A percentile compares a stretch with the other conserved stretches of the same genome.
Conservation (phyloP, 2,329 filamentous ascomycete genomes). For the Simplicillium sp. region DNA sequence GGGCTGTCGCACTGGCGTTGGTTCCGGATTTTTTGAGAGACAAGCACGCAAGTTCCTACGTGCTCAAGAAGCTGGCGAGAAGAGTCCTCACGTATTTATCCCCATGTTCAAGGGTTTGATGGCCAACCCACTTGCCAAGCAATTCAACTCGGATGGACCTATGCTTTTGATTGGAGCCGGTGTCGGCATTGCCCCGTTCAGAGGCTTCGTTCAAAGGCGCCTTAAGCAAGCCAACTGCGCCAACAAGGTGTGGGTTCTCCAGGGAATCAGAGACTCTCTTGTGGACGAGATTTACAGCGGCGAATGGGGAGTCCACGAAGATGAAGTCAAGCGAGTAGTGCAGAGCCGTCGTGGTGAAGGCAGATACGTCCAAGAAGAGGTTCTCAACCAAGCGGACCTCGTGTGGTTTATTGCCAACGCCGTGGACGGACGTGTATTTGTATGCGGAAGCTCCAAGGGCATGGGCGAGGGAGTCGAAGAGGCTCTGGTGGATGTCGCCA, state of each 20-base stretch:
- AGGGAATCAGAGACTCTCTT: conserved; percentile 86
- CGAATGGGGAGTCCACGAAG: conserved; percentile 90
- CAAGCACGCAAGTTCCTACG: conserved; percentile 65
- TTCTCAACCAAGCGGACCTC: conserved; percentile 82
- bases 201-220: conserved; percentile 90
- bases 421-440: conserved; percentile 91
- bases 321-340: conserved; percentile 74
- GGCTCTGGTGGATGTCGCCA: conserved; percentile 80
- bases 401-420: conserved; percentile 98
- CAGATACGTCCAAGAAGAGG: conserved; percentile 94
- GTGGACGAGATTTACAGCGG: conserved; percentile 95
- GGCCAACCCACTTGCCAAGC: conserved; percentile 86
- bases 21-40: conserved; percentile 88
- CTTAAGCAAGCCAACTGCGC: conserved; percentile 92
- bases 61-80: conserved; percentile 52
- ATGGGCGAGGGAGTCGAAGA: conserved; percentile 92
- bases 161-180: conserved; percentile 97
- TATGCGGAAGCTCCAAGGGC: conserved; percentile 88
- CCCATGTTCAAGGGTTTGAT: conserved; percentile 99
- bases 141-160: conserved; percentile 88
- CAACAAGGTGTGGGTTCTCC: conserved; percentile 96
- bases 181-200: conserved; percentile 94
- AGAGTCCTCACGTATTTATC: conserved; percentile 56
- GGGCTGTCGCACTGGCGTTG: conserved; percentile 69
- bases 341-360: conserved; percentile 69